These are phyloP conservation scores for Penicillium psychrosexuale DNA, from an alignment of 2,329 filamentous ascomycete species.

Conservation along the genomic window DNA sequence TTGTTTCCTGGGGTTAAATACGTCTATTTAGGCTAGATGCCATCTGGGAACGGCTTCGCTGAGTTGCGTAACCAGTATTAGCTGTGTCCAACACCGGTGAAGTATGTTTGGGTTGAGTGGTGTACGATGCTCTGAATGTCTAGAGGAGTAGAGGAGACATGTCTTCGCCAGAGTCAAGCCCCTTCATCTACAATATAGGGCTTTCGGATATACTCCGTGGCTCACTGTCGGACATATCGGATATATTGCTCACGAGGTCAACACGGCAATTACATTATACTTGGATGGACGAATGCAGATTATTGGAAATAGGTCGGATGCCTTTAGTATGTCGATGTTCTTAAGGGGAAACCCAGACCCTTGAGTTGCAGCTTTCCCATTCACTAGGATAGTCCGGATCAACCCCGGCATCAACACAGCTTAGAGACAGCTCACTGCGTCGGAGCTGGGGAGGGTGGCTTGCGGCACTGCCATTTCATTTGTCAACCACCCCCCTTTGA, in stretches of 20 bases:
- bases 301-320: not conserved
- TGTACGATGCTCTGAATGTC: not conserved
- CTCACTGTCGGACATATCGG: not conserved
- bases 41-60: not conserved
- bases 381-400: conserved; percentile 1
- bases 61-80: not conserved
- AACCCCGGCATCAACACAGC: not conserved
- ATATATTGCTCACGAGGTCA: not conserved
- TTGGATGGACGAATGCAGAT: not conserved
- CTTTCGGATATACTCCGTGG: not conserved
- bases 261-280: not conserved
- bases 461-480: conserved; percentile 17
- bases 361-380: conserved; percentile 6
- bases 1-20: not conserved
- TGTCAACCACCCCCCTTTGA: conserved; percentile 18
- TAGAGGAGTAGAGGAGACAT: conserved; percentile 1
- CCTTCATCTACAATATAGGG: not conserved
- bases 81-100: not conserved
- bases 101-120: not conserved
- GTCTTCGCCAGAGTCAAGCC: not conserved
- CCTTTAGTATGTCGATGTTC: not conserved
- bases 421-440: conserved; percentile 2
- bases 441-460: conserved; percentile 4
- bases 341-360: conserved; percentile 2
- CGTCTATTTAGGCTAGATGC: not conserved